phyloP scores from a whole-genome alignment of 768 basidiomycete genomes.

The Boletus speciosus region DNA sequence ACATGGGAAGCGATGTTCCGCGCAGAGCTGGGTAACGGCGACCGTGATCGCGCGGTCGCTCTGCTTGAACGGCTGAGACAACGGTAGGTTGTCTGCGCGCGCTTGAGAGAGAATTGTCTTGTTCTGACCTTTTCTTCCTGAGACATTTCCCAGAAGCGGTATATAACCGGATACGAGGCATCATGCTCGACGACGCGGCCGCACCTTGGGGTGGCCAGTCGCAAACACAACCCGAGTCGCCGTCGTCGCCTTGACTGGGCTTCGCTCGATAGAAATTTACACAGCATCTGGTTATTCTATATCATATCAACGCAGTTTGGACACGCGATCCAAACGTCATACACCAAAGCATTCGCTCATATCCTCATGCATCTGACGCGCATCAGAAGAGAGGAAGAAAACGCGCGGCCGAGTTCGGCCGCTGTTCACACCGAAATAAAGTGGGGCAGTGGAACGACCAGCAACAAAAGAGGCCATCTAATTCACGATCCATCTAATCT shows the following conservation, averaged over 20 bases:
- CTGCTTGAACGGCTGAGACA: constrained; percentile 70
- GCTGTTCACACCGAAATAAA: not conserved
- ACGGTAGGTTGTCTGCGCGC: constrained; percentile 42
- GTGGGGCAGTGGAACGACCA: not conserved
- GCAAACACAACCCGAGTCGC: constrained; percentile 11
- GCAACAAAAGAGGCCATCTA: not conserved
- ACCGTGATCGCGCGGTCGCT: constrained; percentile 63
- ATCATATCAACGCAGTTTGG: not conserved
- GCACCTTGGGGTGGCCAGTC: constrained; percentile 37
- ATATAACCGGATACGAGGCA: constrained; percentile 74
- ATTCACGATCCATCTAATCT: not conserved
- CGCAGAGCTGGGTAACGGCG: constrained; percentile 78
- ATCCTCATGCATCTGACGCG: not conserved
- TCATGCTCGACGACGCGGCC: constrained; percentile 68
- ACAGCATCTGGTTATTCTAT: not conserved
- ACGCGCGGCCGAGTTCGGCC: not conserved
- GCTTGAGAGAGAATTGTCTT: too few relatives aligned
- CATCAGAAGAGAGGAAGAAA: not conserved
- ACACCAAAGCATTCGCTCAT: not conserved
- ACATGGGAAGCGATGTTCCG: constrained; percentile 97
- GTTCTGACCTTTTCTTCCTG: not conserved
- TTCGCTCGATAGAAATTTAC: not conserved
- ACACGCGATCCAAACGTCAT: not conserved
- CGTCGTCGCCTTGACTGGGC: not conserved
- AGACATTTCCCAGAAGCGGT: constrained; percentile 79